Evolutionary conservation across 2,329 filamentous ascomycete genomes (phyloP).

Genomic region (Fusarium papillatum): DNA sequence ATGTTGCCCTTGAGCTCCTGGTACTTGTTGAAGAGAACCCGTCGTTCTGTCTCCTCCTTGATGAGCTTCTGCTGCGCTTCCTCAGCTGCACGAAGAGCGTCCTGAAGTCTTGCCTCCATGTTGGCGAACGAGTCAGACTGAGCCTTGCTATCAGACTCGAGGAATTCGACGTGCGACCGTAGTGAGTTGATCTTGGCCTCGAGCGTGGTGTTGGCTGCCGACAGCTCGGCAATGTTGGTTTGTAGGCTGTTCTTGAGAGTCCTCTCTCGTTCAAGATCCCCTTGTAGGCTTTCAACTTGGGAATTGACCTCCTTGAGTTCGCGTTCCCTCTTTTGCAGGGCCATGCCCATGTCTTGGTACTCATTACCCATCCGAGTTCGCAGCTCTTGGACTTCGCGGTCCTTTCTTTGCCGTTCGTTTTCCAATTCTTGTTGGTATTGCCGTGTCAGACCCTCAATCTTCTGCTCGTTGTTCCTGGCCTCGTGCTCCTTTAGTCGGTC

Average conservation of each 20-base stretch:
- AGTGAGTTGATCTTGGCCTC: constrained; percentile 83
- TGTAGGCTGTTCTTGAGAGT: constrained; percentile 68
- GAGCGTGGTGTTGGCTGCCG: constrained; percentile 73
- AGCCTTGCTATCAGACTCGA: constrained; percentile 90
- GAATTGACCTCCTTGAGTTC: constrained; percentile 65
- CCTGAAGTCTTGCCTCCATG: constrained; percentile 84
- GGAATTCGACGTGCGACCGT: constrained; percentile 86
- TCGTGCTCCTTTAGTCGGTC: constrained; percentile 57
- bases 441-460: constrained; percentile 74
- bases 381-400: constrained; percentile 76
- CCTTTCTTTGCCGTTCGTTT: constrained; percentile 70
- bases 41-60: constrained; percentile 89
- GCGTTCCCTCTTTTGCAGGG: constrained; percentile 65
- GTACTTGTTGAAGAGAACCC: constrained; percentile 97
- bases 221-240: constrained; percentile 68
- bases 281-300: constrained; percentile 59
- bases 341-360: constrained; percentile 63
- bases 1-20: constrained; percentile 99
- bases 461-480: constrained; percentile 74
- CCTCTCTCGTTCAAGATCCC: constrained; percentile 73
- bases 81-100: constrained; percentile 79
- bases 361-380: constrained; percentile 65
- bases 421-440: constrained; percentile 75
- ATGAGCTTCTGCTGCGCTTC: constrained; percentile 85
- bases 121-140: constrained; percentile 89